These are phyloP conservation scores for Isatis tinctoria DNA, from an alignment of 345 rosid species.

Conservation along the genomic window DNA sequence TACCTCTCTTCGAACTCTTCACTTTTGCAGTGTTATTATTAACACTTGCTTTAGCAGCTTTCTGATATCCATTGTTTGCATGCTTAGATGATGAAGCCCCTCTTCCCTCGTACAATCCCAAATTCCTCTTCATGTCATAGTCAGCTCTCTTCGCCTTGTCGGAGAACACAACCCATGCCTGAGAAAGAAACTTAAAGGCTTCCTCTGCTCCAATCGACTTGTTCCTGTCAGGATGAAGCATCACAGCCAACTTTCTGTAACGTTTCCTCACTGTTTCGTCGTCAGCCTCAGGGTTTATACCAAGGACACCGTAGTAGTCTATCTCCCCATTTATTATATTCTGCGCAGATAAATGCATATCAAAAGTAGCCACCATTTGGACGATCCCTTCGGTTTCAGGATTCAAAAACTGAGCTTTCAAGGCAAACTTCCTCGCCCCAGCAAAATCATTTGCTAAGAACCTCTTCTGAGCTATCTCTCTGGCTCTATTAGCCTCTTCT, in stretches of 20 bases:
- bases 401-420: constrained; percentile 56
- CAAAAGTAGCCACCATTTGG: constrained; percentile 52
- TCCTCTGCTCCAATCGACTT: constrained; percentile 64
- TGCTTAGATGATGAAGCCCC: constrained; percentile 31
- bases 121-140: constrained; percentile 47
- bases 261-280: constrained; percentile 54
- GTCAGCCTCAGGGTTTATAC: constrained; percentile 48
- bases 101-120: constrained; percentile 33
- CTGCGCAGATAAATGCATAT: constrained; percentile 44
- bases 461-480: constrained; percentile 51
- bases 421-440: constrained; percentile 55
- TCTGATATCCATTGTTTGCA: constrained; percentile 34
- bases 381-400: constrained; percentile 54
- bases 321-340: constrained; percentile 43
- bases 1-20: constrained; percentile 45
- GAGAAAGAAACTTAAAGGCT: constrained; percentile 57
- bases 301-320: constrained; percentile 59
- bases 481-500: constrained; percentile 54
- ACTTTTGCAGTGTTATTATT: constrained; percentile 14
- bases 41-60: constrained; percentile 34
- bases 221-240: constrained; percentile 71
- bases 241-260: constrained; percentile 51
- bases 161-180: constrained; percentile 61
- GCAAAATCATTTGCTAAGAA: constrained; percentile 40
- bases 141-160: constrained; percentile 49